A percentile compares a stretch with the other conserved stretches of the same genome.
Conservation (phyloP, 2,329 filamentous ascomycete genomes). For the Penicillium verrucosum region DNA sequence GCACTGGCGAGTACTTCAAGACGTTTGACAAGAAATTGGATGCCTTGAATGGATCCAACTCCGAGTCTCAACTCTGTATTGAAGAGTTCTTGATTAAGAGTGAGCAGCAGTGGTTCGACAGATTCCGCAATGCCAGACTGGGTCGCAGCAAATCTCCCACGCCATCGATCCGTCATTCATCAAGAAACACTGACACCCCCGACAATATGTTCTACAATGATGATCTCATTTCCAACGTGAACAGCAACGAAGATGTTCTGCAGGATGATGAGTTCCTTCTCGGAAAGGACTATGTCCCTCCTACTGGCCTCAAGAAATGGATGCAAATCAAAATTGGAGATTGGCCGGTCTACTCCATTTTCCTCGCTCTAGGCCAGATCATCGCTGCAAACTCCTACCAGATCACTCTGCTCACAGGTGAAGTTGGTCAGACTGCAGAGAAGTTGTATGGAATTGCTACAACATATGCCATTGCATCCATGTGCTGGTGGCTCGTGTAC, state of each 20-base stretch:
- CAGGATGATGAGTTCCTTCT: slow-evolving; percentile 55
- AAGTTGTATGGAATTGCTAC: slow-evolving; percentile 61
- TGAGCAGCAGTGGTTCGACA: slow-evolving; percentile 64
- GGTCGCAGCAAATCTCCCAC: slow-evolving; percentile 47
- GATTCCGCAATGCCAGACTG: slow-evolving; percentile 57
- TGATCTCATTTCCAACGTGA: slow-evolving; percentile 28
- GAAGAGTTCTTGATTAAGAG: slow-evolving; percentile 64
- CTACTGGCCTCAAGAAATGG: slow-evolving; percentile 54
- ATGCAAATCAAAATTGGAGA: slow-evolving; percentile 58
- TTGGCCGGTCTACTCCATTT: slow-evolving; percentile 63
- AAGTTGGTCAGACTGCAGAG: slow-evolving; percentile 56
- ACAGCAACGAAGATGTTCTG: slow-evolving; percentile 34
- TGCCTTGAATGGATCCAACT: slow-evolving; percentile 55
- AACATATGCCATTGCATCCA: slow-evolving; percentile 57
- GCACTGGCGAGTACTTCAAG: slow-evolving; percentile 59
- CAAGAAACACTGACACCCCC: slow-evolving; percentile 35
- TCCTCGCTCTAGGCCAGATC: slow-evolving; percentile 61
- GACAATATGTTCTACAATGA: slow-evolving; percentile 42
- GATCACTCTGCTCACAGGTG: slow-evolving; percentile 66
- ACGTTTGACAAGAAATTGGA: slow-evolving; percentile 58
- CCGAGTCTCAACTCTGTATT: slow-evolving; percentile 59
- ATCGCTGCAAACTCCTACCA: slow-evolving; percentile 66
- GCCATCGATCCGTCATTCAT: slow-evolving; percentile 31
- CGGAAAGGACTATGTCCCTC: slow-evolving; percentile 56
- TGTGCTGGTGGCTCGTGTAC: slow-evolving; percentile 63